Evolutionary conservation across 1,139 yeast species (phyloP), one percentile per base, ranked within the genome.

Genomic region (Suhomyces bokatorum): DNA sequence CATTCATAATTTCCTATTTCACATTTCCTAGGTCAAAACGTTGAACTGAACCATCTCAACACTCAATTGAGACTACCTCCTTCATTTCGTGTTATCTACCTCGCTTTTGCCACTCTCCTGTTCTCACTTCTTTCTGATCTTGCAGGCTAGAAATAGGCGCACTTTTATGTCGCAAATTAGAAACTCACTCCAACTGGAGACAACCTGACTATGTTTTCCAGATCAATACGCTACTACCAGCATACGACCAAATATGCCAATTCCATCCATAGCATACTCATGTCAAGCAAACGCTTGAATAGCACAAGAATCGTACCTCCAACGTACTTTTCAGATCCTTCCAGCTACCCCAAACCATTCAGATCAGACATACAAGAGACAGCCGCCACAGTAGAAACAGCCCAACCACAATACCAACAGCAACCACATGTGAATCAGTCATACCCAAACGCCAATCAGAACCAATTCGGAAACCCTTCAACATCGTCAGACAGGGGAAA

Each of bases 281-380:
- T 2, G 6, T 8, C 29, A 26, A 11, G n/a, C n/a, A 26, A 4
- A 4, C 29, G 29, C 29, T 26, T 26, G 29, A 26, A 6, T 26
- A 41, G 26, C 29, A 31, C 40, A 8, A 39, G 37, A 14, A 20
- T 30, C 20, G 38, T 27, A 2, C 49, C 46, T 16, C 49, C 47
- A 3, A 29, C 44, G 6, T 42, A 45, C 22, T 45, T 45, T 31
- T 39, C 48, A 6, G 40, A 45, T 13, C 48, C 48, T 12, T 10
- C 32, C 15, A 33, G 32, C 15, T 39, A 42, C 24, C 49, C 49
- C 11, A 30, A 38, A 14, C 49, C 43, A n/a, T 43, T 35, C 31
- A 29, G 33, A 17, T 32, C 40, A 15, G 36, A 22, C 6, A 26
- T 26, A 26, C n/a, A 7, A 11, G n/a, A 26, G 10, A 10, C n/a